Percentiles rank a stretch among this genome's conserved stretches.
These are phyloP conservation scores for Xanthoconium stramineum DNA, from an alignment of 768 basidiomycete genomes.

Conservation along the genomic window DNA sequence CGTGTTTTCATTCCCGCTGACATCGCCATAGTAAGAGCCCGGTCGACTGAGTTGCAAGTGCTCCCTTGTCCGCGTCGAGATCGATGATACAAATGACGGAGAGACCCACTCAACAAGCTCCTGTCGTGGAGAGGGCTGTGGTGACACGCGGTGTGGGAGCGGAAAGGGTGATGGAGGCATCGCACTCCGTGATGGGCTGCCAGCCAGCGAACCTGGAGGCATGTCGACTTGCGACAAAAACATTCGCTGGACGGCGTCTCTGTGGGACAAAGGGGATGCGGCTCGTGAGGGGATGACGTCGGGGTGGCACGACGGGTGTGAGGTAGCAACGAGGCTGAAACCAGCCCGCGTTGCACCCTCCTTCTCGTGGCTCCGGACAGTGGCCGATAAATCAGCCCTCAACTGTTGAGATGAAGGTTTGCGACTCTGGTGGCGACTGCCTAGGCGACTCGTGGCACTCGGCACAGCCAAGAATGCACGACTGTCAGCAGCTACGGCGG, in stretches of 20 bases:
- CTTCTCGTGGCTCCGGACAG: conserved; percentile 26
- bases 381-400: conserved; percentile 30
- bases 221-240: conserved; percentile 19
- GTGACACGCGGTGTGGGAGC: conserved; percentile 23
- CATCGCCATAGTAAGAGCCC: conserved; percentile 27
- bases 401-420: conserved; percentile 29
- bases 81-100: conserved; percentile 17
- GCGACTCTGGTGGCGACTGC: conserved; percentile 29
- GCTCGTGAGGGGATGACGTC: conserved; percentile 26
- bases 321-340: conserved; percentile 32
- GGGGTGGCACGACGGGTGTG: conserved; percentile 21
- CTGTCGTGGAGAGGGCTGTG: conserved; percentile 30
- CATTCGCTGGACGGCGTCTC: conserved; percentile 18
- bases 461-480: conserved; percentile 31
- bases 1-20: conserved; percentile 30
- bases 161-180: conserved; percentile 10
- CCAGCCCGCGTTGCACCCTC: conserved; percentile 24
- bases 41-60: conserved; percentile 12
- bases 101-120: conserved; percentile 23
- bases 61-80: conserved; percentile 19
- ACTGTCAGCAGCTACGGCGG: conserved; percentile 29
- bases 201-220: conserved; percentile 11
- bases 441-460: conserved; percentile 21
- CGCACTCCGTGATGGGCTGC: conserved; percentile 15
- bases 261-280: conserved; percentile 19